Conservation (phyloP, 2,329 filamentous ascomycete species). For the Alternaria solani region DNA sequence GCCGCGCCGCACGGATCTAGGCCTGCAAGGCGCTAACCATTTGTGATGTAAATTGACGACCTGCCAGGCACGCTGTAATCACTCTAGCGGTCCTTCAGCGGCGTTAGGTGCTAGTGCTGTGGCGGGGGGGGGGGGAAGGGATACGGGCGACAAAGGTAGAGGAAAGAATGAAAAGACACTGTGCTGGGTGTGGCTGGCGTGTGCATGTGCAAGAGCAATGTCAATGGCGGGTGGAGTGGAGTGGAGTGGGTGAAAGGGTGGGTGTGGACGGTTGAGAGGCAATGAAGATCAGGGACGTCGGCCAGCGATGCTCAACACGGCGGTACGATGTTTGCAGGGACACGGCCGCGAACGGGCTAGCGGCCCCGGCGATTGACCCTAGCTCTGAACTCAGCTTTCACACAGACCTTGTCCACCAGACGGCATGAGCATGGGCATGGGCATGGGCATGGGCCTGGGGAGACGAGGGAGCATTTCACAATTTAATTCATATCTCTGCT, state of each 20-base stretch:
- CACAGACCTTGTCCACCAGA: conserved; percentile 29
- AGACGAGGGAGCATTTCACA: conserved; percentile 12
- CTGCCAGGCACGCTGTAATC: conserved; percentile 25
- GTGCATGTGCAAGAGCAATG: not conserved
- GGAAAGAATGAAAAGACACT: not conserved
- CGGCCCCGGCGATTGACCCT: conserved; percentile 14
- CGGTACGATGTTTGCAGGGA: conserved; percentile 11
- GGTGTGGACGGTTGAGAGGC: not conserved
- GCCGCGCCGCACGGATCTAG: conserved; percentile 22
- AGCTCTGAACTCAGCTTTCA: conserved; percentile 24
- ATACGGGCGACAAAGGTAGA: not conserved
- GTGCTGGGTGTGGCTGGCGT: no score
- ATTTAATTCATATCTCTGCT: conserved; percentile 21
- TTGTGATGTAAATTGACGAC: conserved; percentile 12
- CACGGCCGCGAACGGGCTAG: conserved; percentile 20
- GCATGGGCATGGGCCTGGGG: no score
- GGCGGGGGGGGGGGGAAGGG: not conserved
- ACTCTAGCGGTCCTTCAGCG: conserved; percentile 18
- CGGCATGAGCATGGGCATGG: not conserved
- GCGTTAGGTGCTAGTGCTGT: conserved; percentile 16
- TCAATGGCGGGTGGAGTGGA: not conserved
- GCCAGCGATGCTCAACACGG: conserved; percentile 8
- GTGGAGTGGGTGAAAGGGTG: no score
- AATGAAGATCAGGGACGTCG: conserved; percentile 14
- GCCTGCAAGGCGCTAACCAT: conserved; percentile 21